These are phyloP conservation scores for Calocybe gangraenosa DNA, from an alignment of 768 basidiomycete species.

Conservation along the genomic window DNA sequence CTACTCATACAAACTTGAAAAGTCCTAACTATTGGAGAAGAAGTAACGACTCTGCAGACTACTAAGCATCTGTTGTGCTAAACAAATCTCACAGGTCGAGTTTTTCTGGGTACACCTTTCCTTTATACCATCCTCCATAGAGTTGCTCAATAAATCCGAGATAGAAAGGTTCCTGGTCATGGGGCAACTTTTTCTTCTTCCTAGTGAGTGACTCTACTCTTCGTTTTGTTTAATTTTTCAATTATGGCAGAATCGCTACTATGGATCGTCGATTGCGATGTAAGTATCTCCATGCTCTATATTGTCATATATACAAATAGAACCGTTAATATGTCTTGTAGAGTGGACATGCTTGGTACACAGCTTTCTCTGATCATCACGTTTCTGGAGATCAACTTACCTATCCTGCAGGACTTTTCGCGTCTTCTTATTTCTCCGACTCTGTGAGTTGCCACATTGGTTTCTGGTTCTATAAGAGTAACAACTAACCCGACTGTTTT, in stretches of 20 bases:
- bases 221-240: no score
- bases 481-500: not conserved
- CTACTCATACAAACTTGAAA: constrained; percentile 2
- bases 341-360: constrained; percentile 53
- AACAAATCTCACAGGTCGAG: constrained; percentile 33
- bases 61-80: not conserved
- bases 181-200: constrained; percentile 54
- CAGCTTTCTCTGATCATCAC: not conserved
- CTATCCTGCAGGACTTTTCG: constrained; percentile 38
- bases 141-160: not conserved
- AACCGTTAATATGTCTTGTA: constrained; percentile 14
- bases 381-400: not conserved
- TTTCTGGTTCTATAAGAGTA: no score
- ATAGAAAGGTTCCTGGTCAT: constrained; percentile 51
- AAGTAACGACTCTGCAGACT: constrained; percentile 29
- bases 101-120: constrained; percentile 47
- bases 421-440: constrained; percentile 30
- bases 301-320: not conserved
- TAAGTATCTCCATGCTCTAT: constrained; percentile 25
- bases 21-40: constrained; percentile 53
- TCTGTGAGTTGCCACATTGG: constrained; percentile 18
- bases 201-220: no score
- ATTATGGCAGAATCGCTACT: constrained; percentile 64
- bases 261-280: constrained; percentile 45
- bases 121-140: not conserved